These are phyloP conservation scores for Phanerodontia chrysosporium DNA, from an alignment of 768 basidiomycete genomes.

Conservation along the genomic window DNA sequence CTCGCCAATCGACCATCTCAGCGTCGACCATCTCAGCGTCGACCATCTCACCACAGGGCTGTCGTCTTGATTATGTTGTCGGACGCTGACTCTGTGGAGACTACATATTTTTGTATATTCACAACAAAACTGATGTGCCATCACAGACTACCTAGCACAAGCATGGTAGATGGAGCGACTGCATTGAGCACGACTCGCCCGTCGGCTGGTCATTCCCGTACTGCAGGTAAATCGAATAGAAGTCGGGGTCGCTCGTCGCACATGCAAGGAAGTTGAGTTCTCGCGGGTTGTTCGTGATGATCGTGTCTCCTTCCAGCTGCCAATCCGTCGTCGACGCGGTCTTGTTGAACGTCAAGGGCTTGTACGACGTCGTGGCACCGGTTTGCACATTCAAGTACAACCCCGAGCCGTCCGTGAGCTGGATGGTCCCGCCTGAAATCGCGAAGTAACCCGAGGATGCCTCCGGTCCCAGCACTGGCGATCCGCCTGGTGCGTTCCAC, in stretches of 20 bases:
- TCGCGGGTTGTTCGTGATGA: constrained; percentile 48
- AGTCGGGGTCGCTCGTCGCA: constrained; percentile 34
- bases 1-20: too few relatives aligned
- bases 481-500: constrained; percentile 32
- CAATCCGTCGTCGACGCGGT: constrained; percentile 49
- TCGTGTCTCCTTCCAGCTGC: constrained; percentile 57
- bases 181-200: constrained; percentile 23
- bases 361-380: constrained; percentile 42
- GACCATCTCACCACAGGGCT: too few relatives aligned
- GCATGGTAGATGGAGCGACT: constrained; percentile 29
- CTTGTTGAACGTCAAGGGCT: constrained; percentile 40
- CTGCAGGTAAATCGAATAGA: constrained; percentile 48
- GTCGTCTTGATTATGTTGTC: too few relatives aligned
- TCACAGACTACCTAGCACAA: constrained; percentile 20
- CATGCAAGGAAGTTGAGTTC: constrained; percentile 56
- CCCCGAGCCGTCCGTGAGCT: constrained; percentile 38
- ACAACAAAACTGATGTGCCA: too few relatives aligned
- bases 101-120: too few relatives aligned
- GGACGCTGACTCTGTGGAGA: too few relatives aligned
- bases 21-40: too few relatives aligned
- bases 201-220: constrained; percentile 44
- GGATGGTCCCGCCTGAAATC: constrained; percentile 39
- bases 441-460: constrained; percentile 47
- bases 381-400: constrained; percentile 47
- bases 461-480: constrained; percentile 49